Percentiles rank a stretch among this genome's conserved stretches.
Conservation (phyloP, 148 eudicot species). For the Chenopodium suecicum region DNA sequence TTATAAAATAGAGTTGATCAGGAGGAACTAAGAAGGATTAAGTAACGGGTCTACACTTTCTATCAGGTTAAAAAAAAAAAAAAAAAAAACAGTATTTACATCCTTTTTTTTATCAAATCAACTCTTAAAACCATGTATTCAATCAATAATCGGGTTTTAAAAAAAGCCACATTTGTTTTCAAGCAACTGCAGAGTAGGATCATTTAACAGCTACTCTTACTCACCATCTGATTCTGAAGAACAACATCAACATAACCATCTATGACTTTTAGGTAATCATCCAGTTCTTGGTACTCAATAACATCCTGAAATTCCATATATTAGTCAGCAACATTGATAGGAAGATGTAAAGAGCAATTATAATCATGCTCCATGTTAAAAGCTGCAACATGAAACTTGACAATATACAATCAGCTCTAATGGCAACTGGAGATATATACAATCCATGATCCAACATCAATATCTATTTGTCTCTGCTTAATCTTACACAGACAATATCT, state of each 20-base stretch:
- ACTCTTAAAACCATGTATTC: no score
- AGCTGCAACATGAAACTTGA: not conserved
- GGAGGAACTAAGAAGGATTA: not conserved
- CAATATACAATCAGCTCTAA: not conserved
- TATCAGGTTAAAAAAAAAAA: no score
- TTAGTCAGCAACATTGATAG: not conserved
- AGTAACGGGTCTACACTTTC: not conserved
- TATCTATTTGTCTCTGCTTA: not conserved
- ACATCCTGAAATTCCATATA: constrained; percentile 47
- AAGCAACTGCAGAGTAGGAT: not conserved
- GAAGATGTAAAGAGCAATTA: not conserved
- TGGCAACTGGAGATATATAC: not conserved
- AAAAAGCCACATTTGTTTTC: not conserved
- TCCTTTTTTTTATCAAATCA: no score
- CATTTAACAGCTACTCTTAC: constrained; percentile 18
- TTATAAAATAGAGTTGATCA: constrained; percentile 6
- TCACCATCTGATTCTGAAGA: constrained; percentile 73
- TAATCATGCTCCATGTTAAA: not conserved
- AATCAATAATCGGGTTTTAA: no score
- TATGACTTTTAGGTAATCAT: constrained; percentile 58
- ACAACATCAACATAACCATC: constrained; percentile 67
- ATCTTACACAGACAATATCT: not conserved
- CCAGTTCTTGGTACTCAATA: constrained; percentile 37
- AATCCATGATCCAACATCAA: not conserved
- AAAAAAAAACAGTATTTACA: no score